phyloP scores from a whole-genome alignment of 2,329 filamentous ascomycete genomes.

The Xylaria sp. region DNA sequence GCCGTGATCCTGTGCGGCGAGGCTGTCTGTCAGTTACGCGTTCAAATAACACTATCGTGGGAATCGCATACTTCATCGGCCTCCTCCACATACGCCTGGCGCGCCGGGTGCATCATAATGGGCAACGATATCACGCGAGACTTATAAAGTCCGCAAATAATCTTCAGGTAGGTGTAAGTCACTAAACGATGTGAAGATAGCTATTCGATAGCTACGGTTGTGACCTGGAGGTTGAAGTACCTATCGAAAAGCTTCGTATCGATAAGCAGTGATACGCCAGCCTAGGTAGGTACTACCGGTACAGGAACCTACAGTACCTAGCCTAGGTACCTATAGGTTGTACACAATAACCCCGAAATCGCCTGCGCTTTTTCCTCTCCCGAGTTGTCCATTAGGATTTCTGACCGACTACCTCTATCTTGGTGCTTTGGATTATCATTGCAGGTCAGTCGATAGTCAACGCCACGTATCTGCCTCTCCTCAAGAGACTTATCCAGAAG shows the following conservation, averaged over 20 bases:
- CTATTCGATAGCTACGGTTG: background rate
- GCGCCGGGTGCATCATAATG: conserved; percentile 82
- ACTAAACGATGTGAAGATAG: background rate
- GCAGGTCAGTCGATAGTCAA: background rate
- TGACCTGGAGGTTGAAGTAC: conserved; percentile 15
- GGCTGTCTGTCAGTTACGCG: conserved; percentile 36
- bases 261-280: conserved; percentile 33
- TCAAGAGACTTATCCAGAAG: background rate
- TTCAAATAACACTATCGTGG: conserved; percentile 36
- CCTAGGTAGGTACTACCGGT: too few species aligned
- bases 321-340: too few species aligned
- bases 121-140: conserved; percentile 34
- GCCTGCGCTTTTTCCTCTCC: too few species aligned
- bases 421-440: background rate
- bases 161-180: background rate
- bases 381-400: too few species aligned
- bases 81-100: conserved; percentile 95
- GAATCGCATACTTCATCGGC: conserved; percentile 69
- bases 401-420: too few species aligned
- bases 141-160: background rate
- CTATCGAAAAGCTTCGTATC: conserved; percentile 34
- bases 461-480: background rate
- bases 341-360: too few species aligned
- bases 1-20: conserved; percentile 46
- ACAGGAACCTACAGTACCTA: too few species aligned